A percentile compares a stretch with the other conserved stretches of the same genome.
These are phyloP conservation scores for Ceratobasidium sp. DNA, from an alignment of 1,284 basidiomycete genomes.

Conservation along the genomic window DNA sequence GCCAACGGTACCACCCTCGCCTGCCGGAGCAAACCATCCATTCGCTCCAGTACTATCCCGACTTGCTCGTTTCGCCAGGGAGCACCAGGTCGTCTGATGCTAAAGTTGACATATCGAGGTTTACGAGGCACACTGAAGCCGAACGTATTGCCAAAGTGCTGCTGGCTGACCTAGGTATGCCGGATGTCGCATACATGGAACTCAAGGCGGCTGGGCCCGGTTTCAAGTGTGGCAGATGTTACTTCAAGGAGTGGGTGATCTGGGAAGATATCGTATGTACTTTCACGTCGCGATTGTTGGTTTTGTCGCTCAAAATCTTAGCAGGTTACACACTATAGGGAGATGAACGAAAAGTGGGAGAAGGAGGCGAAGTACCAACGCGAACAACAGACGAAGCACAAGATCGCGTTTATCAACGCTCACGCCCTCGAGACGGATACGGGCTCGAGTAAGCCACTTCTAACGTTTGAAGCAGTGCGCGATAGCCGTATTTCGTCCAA, in stretches of 20 bases:
- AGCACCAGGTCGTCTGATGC: too few relatives aligned
- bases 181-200: slow-evolving; percentile 13
- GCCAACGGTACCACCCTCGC: too few relatives aligned
- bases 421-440: neutral
- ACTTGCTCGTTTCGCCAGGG: too few relatives aligned
- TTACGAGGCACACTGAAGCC: neutral
- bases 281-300: neutral
- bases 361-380: neutral
- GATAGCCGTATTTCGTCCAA: too few relatives aligned
- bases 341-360: slow-evolving; percentile 1
- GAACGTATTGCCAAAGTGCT: neutral
- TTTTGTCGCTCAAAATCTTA: too few relatives aligned
- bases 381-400: neutral
- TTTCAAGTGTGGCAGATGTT: neutral
- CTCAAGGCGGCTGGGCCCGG: neutral
- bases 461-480: too few relatives aligned
- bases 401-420: neutral
- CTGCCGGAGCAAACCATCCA: too few relatives aligned
- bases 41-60: too few relatives aligned
- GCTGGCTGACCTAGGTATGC: neutral
- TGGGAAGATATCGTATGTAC: neutral
- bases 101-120: neutral
- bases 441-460: neutral
- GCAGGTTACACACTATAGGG: neutral
- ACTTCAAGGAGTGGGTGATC: neutral